Percentiles rank a stretch among this genome's conserved stretches.
Evolutionary conservation across 2,329 filamentous ascomycete genomes (phyloP).

Genomic region (Trichoderma sp.): DNA sequence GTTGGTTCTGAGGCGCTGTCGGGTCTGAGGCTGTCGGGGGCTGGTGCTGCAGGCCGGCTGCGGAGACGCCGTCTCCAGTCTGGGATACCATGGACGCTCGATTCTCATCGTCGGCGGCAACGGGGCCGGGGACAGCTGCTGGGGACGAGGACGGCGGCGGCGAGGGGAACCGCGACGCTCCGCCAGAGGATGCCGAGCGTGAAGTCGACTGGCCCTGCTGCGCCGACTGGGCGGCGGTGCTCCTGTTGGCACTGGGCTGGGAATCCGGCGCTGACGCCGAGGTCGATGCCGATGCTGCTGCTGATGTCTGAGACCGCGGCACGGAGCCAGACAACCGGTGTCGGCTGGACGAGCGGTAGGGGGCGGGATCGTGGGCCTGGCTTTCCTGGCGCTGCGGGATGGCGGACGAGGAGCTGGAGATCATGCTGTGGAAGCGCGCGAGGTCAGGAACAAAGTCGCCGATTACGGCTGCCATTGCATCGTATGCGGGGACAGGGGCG

Average conservation of each 20-base stretch:
- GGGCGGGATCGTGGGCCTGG: slow-evolving; percentile 36
- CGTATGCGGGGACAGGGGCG: slow-evolving; percentile 26
- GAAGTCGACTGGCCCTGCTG: slow-evolving; percentile 15
- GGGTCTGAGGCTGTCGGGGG: slow-evolving; percentile 11
- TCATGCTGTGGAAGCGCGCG: slow-evolving; percentile 70
- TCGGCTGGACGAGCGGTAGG: slow-evolving; percentile 25
- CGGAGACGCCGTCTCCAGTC: slow-evolving; percentile 35
- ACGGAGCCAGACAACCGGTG: slow-evolving; percentile 19
- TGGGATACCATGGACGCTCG: slow-evolving; percentile 53
- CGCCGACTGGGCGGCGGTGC: slow-evolving; percentile 28
- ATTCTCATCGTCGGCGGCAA: slow-evolving; percentile 45
- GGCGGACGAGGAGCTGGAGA: slow-evolving; percentile 49
- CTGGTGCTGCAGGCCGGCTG: slow-evolving; percentile 28
- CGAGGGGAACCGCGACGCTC: slow-evolving; percentile 54
- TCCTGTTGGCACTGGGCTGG: not conserved
- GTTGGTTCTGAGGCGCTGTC: slow-evolving; percentile 32
- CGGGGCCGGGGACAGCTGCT: slow-evolving; percentile 41
- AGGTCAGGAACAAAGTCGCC: slow-evolving; percentile 75
- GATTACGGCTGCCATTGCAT: slow-evolving; percentile 65
- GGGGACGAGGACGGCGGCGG: slow-evolving; percentile 58
- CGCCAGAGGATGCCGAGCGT: slow-evolving; percentile 37
- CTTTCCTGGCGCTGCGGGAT: slow-evolving; percentile 36
- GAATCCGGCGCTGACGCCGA: not conserved
- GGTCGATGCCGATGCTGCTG: not conserved
- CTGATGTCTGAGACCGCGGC: slow-evolving; percentile 27